Percentiles rank a stretch among this genome's conserved stretches.
Conservation (phyloP, 176 grass and related monocot genomes). For the Tuctoria greenei region DNA sequence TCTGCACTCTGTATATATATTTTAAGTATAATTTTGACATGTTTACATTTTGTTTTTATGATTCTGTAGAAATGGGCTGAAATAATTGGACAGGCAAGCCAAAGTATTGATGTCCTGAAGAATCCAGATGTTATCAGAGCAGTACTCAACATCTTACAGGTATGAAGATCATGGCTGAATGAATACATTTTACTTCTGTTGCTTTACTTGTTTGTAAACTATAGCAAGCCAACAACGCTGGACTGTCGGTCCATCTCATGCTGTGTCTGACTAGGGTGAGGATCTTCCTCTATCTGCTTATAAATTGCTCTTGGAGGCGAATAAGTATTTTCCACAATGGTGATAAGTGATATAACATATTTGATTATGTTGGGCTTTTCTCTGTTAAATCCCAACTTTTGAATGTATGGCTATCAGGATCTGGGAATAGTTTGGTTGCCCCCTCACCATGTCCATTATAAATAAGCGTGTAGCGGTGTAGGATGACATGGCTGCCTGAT, state of each 20-base stretch:
- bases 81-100: slow-evolving; percentile 96
- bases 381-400: neutral
- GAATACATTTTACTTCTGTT: slow-evolving; percentile 6
- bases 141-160: slow-evolving; percentile 99
- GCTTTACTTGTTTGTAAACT: slow-evolving; percentile 26
- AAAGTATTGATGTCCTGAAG: slow-evolving; percentile 95
- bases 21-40: slow-evolving; percentile 26
- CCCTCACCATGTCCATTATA: neutral
- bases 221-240: neutral
- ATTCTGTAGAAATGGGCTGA: slow-evolving; percentile 96
- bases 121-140: slow-evolving; percentile 97
- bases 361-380: neutral
- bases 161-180: slow-evolving; percentile 31
- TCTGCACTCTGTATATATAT: slow-evolving; percentile 8
- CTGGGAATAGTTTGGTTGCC: neutral
- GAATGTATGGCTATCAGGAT: neutral
- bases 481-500: neutral
- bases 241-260: slow-evolving; percentile 6
- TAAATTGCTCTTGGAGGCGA: neutral
- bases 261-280: neutral
- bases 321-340: neutral
- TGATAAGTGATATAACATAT: neutral
- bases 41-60: neutral
- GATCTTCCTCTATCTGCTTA: neutral
- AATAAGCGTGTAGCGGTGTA: neutral